phyloP scores from a whole-genome alignment of 1,284 basidiomycete genomes.

The Puccinia horiana region DNA sequence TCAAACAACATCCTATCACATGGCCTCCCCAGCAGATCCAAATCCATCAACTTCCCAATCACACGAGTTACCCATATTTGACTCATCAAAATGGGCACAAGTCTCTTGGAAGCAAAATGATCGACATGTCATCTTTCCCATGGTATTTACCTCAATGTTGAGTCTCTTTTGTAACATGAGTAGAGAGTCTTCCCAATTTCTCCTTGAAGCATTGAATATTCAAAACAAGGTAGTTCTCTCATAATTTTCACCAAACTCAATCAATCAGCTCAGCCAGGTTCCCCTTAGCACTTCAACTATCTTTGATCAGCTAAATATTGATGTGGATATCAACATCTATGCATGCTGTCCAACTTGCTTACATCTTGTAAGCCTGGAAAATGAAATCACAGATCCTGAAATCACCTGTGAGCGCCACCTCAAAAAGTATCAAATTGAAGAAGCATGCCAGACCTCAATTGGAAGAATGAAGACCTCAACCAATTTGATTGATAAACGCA shows the following conservation, averaged over 20 bases:
- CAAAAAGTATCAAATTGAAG: background rate
- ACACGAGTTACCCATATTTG: background rate
- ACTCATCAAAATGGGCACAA: conserved; percentile 6
- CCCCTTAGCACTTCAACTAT: conserved; percentile 5
- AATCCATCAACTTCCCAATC: background rate
- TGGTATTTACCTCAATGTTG: conserved; percentile 7
- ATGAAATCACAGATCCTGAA: conserved; percentile 8
- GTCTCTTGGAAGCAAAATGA: conserved; percentile 22
- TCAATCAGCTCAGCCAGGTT: background rate
- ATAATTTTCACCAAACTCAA: conserved; percentile 8
- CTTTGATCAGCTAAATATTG: conserved; percentile 7
- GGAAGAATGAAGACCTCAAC: conserved; percentile 26
- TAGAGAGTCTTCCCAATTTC: conserved; percentile 5
- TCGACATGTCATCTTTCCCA: background rate
- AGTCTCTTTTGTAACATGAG: conserved; percentile 8
- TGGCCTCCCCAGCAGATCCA: background rate
- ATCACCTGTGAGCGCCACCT: conserved; percentile 13
- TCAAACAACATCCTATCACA: background rate
- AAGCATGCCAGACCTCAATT: background rate
- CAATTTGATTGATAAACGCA: background rate
- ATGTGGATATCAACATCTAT: background rate
- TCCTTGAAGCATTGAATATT: conserved; percentile 18
- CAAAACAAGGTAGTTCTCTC: conserved; percentile 1
- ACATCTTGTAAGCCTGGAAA: conserved; percentile 2
- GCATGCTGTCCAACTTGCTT: conserved; percentile 8